Conservation (phyloP, 2,329 filamentous ascomycete genomes). For the Metarhizium robertsii region DNA sequence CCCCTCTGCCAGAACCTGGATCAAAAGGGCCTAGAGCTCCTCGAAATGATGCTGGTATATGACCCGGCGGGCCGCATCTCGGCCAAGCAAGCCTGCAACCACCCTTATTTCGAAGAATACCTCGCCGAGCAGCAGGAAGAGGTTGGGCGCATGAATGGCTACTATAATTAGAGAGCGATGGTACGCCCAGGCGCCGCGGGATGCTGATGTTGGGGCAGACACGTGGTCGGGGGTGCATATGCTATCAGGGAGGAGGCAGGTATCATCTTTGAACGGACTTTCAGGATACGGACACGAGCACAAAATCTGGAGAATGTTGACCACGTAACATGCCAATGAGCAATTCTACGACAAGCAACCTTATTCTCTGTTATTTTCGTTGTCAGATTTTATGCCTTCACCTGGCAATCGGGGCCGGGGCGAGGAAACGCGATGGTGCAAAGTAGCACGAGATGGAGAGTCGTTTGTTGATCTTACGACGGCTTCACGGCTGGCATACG, state of each 20-base stretch:
- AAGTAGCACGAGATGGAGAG: neutral
- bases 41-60: constrained; percentile 68
- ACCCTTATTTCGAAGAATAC: constrained; percentile 64
- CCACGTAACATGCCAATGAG: neutral
- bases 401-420: neutral
- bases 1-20: constrained; percentile 66
- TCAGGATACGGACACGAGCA: constrained; percentile 12
- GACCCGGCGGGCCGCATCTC: constrained; percentile 82
- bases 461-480: neutral
- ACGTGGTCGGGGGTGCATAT: neutral
- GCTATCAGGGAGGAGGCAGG: neutral
- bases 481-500: neutral
- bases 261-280: constrained; percentile 5
- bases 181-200: constrained; percentile 14
- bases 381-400: neutral
- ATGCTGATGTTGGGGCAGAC: constrained; percentile 8
- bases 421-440: neutral
- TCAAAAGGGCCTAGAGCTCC: constrained; percentile 57
- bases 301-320: constrained; percentile 5
- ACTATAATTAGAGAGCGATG: constrained; percentile 25
- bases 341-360: neutral
- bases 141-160: constrained; percentile 21
- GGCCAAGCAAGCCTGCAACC: constrained; percentile 76
- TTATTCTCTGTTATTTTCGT: neutral
- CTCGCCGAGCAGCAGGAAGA: constrained; percentile 19